A percentile compares a stretch with the other conserved stretches of the same genome.
Evolutionary conservation across 108 stramenopile species (phyloP).

Genomic region (Parietichytrium sp.): DNA sequence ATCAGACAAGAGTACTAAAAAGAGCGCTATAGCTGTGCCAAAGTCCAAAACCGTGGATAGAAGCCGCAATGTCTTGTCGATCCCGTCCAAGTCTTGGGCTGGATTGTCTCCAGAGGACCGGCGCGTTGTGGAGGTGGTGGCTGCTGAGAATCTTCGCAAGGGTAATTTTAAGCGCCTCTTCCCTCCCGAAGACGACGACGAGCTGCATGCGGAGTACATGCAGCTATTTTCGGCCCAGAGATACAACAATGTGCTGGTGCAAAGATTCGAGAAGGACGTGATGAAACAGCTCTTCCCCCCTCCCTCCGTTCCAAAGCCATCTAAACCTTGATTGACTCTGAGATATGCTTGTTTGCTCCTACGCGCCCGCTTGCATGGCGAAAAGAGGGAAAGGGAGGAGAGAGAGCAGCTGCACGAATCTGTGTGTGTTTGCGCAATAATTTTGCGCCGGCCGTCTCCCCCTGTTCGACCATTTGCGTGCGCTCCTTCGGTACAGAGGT

Average conservation of each 20-base stretch:
- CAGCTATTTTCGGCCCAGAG: neutral
- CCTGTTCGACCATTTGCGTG: too few species aligned
- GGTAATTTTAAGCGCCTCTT: constrained; percentile 15
- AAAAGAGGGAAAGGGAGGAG: too few species aligned
- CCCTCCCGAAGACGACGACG: neutral
- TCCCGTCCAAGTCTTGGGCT: neutral
- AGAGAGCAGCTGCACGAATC: too few species aligned
- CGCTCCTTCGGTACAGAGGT: too few species aligned
- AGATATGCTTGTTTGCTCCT: too few species aligned
- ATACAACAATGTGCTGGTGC: constrained; percentile 3
- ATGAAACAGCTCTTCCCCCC: constrained; percentile 20
- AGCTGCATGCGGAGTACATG: neutral
- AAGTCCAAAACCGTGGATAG: neutral
- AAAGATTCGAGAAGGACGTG: neutral
- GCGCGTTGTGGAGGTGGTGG: neutral
- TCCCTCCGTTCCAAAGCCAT: too few species aligned
- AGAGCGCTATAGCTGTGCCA: neutral
- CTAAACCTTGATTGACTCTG: too few species aligned
- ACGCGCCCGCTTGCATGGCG: too few species aligned
- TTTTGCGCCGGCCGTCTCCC: too few species aligned
- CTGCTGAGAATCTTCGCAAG: neutral
- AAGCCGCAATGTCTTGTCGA: neutral
- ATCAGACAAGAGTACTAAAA: neutral
- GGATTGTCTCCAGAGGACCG: neutral
- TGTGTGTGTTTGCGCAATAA: too few species aligned